Evolutionary conservation across 495 filamentous ascomycete species (phyloP).

Genomic region (Aspergillus carlsbadensis): DNA sequence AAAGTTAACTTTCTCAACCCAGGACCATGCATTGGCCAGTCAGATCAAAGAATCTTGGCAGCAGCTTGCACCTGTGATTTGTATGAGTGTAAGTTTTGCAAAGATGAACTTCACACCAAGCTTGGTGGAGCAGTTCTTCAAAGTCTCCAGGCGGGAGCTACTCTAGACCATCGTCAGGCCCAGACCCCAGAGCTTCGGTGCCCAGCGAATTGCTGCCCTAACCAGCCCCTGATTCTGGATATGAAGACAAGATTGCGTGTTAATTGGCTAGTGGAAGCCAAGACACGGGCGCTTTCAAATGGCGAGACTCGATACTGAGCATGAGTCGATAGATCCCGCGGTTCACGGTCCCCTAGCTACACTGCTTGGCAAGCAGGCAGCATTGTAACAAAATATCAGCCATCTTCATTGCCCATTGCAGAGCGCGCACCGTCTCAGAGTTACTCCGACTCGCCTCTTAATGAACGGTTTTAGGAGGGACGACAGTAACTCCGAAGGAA

Average conservation of each 20-base stretch:
- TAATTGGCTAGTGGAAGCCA: neutral
- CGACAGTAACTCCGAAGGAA: neutral
- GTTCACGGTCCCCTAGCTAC: neutral
- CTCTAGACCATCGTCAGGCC: neutral
- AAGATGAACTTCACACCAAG: too few species aligned
- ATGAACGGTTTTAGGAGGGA: neutral
- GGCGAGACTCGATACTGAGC: neutral
- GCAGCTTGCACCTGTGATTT: neutral
- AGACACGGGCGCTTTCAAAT: neutral
- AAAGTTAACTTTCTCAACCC: neutral
- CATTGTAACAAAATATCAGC: slow-evolving; percentile 5
- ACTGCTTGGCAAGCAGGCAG: slow-evolving; percentile 3
- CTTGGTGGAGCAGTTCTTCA: neutral
- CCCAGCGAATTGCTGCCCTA: slow-evolving; percentile 8
- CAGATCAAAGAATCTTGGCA: neutral
- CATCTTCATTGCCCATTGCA: neutral
- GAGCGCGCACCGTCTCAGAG: too few species aligned
- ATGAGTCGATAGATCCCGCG: neutral
- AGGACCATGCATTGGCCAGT: neutral
- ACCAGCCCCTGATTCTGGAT: neutral
- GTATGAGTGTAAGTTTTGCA: too few species aligned
- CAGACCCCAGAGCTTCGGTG: neutral
- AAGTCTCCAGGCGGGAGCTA: neutral
- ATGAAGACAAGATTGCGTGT: neutral
- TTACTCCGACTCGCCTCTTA: too few species aligned